Conservation (phyloP, 305 asterid genomes). For the Withania somnifera region DNA sequence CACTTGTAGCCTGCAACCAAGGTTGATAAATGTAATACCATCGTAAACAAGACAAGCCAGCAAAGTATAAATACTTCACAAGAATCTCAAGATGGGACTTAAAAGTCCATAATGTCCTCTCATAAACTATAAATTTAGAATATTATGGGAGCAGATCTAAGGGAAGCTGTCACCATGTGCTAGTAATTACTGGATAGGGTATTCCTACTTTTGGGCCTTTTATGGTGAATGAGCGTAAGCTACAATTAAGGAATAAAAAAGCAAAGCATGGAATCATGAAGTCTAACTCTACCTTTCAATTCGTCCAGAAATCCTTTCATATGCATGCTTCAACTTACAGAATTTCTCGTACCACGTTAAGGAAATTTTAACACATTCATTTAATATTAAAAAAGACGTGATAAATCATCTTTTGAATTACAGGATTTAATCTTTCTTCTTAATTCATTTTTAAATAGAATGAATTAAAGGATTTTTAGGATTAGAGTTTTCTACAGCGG, state of each 20-base stretch:
- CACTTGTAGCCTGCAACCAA: constrained; percentile 83
- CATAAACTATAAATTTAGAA: not conserved
- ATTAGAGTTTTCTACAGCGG: not conserved
- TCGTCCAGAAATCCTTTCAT: not conserved
- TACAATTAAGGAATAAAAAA: not conserved
- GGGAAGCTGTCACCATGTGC: too few species aligned
- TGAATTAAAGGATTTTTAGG: not conserved
- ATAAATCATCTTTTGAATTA: not conserved
- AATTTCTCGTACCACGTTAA: too few species aligned
- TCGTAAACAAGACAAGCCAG: not conserved
- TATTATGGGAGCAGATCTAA: too few species aligned
- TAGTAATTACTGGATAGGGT: not conserved
- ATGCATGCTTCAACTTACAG: not conserved
- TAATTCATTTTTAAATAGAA: not conserved
- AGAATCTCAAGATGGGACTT: not conserved
- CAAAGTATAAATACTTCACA: not conserved
- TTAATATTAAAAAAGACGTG: too few species aligned
- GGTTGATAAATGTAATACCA: constrained; percentile 9
- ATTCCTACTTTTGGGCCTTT: not conserved
- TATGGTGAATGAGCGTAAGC: not conserved
- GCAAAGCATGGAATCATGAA: not conserved
- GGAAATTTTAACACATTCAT: too few species aligned
- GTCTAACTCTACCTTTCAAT: not conserved
- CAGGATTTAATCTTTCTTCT: not conserved
- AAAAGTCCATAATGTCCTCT: not conserved